phyloP scores from a whole-genome alignment of 192 early-diverging fungal genomes.

The Coemansia sp. region DNA sequence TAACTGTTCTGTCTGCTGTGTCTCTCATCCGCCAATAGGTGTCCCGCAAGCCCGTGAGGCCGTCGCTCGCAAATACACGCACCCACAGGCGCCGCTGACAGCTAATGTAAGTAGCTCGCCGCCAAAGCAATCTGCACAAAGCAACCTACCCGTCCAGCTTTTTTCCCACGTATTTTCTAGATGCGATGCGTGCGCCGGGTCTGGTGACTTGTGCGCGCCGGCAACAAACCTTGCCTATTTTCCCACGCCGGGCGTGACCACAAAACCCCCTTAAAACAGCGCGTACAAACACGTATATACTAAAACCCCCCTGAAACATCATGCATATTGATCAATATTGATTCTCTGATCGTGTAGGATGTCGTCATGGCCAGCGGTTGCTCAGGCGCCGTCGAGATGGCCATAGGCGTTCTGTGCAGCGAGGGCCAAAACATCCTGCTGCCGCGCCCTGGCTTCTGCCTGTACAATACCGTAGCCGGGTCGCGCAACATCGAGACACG shows the following conservation, averaged over 20 bases:
- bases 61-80: constrained; percentile 68
- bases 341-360: constrained; percentile 51
- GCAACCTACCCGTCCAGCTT: too few species aligned
- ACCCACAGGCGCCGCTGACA: constrained; percentile 68
- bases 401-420: constrained; percentile 69
- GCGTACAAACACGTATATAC: background rate
- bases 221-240: background rate
- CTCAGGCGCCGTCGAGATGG: constrained; percentile 75
- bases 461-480: constrained; percentile 79
- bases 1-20: background rate
- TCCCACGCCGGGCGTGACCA: constrained; percentile 23
- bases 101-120: constrained; percentile 47
- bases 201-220: background rate
- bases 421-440: constrained; percentile 84
- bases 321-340: too few species aligned
- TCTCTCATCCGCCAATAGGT: constrained; percentile 25
- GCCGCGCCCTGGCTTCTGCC: constrained; percentile 81
- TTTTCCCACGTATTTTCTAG: background rate
- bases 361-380: constrained; percentile 80
- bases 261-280: background rate
- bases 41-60: constrained; percentile 66
- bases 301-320: too few species aligned
- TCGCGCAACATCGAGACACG: constrained; percentile 75
- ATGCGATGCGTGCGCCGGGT: background rate
- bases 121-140: too few species aligned